These are phyloP conservation scores for Lagenaria siceraria DNA, from an alignment of 306 rosid genomes.

Conservation along the genomic window DNA sequence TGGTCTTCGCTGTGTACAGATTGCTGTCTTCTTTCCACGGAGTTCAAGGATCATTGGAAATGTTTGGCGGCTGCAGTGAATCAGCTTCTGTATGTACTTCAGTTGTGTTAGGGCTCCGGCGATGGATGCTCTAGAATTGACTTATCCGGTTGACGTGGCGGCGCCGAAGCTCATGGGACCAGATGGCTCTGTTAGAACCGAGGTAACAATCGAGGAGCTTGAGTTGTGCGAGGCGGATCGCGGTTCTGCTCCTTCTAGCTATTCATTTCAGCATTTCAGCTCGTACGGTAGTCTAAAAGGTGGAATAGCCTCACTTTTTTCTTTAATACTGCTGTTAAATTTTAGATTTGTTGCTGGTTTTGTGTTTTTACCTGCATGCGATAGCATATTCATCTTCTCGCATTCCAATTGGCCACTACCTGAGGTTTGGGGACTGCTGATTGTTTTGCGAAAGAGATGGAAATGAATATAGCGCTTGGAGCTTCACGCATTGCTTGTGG, in stretches of 20 bases:
- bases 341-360: background rate
- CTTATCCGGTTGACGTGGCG: conserved; percentile 33
- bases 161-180: conserved; percentile 50
- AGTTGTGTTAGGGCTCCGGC: conserved; percentile 11
- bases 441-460: background rate
- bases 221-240: conserved; percentile 28
- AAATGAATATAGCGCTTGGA: background rate
- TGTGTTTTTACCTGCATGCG: background rate
- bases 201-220: conserved; percentile 28
- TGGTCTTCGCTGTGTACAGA: conserved; percentile 4
- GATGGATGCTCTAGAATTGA: conserved; percentile 58
- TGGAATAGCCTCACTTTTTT: conserved; percentile 5
- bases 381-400: background rate
- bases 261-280: conserved; percentile 25
- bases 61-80: background rate
- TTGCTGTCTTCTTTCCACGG: background rate
- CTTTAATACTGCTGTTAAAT: background rate
- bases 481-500: background rate
- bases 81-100: background rate
- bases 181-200: conserved; percentile 34
- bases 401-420: background rate
- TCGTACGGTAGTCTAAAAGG: conserved; percentile 27
- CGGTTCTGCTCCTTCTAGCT: conserved; percentile 14
- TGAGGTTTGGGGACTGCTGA: background rate
- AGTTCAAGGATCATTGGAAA: conserved; percentile 13